Percentiles rank a stretch among this genome's conserved stretches.
Evolutionary conservation across 192 early-diverging fungal genomes (phyloP).

Genomic region (Linnemannia hyalina): DNA sequence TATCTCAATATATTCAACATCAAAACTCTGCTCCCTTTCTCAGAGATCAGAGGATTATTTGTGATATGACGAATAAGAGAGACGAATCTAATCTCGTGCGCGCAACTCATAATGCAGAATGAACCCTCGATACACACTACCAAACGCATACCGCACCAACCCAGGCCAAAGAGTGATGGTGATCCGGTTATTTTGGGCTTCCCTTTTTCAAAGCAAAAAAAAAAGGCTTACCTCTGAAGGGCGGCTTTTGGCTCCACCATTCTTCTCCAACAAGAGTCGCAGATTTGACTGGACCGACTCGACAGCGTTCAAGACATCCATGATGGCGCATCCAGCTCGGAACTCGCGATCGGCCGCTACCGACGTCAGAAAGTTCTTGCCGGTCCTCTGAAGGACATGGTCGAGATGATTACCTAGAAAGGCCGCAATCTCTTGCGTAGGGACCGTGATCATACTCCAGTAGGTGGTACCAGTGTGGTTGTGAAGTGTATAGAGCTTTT

Average conservation of each 20-base stretch:
- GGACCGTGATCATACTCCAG: conserved; percentile 55
- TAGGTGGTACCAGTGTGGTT: neutral
- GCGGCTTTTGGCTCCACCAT: conserved; percentile 9
- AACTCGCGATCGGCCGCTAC: conserved; percentile 53
- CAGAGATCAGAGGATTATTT: neutral
- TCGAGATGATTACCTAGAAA: conserved; percentile 53
- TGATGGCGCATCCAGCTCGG: conserved; percentile 51
- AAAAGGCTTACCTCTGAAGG: conserved; percentile 35
- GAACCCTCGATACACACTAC: conserved; percentile 1
- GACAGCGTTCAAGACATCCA: conserved; percentile 54
- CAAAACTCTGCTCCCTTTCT: neutral
- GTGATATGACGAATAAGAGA: conserved; percentile 25
- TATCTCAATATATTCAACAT: neutral
- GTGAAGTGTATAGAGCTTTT: neutral
- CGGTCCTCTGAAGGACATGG: conserved; percentile 50
- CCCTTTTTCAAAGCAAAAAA: neutral
- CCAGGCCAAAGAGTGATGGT: neutral
- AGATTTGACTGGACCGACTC: conserved; percentile 45
- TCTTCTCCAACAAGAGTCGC: conserved; percentile 29
- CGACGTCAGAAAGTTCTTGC: conserved; percentile 41
- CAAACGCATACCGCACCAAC: neutral
- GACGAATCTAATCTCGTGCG: conserved; percentile 17
- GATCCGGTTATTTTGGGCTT: neutral
- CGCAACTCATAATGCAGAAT: neutral
- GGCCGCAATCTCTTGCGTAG: conserved; percentile 56